Conservation (phyloP, 1,284 basidiomycete species). For the Apiotrichum mycotoxinovorans region DNA sequence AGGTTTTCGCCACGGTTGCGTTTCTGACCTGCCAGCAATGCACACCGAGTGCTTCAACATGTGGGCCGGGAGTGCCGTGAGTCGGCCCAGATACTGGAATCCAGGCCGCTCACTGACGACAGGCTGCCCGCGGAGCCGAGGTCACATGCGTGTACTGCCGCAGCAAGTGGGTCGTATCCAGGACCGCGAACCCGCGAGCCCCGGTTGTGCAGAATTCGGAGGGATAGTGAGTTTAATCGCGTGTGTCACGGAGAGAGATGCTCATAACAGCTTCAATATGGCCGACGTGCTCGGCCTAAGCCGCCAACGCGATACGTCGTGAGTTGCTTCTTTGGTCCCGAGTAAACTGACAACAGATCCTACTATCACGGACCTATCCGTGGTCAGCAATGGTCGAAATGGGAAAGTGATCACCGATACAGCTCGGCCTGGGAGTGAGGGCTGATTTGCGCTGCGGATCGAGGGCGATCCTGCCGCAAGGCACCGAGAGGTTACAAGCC, state of each 20-base stretch:
- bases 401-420: background rate
- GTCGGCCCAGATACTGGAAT: too few relatives aligned
- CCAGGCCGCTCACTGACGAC: conserved; percentile 6
- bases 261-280: conserved; percentile 32
- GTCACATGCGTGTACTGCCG: conserved; percentile 44
- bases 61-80: conserved; percentile 31
- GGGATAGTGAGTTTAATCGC: conserved; percentile 2
- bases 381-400: background rate
- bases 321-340: conserved; percentile 3
- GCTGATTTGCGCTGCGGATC: too few relatives aligned
- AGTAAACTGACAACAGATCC: conserved; percentile 3
- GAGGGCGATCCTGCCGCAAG: too few relatives aligned
- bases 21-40: conserved; percentile 23
- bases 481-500: too few relatives aligned
- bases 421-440: background rate
- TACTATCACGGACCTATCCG: conserved; percentile 6
- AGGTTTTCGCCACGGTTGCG: background rate
- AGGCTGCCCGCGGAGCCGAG: conserved; percentile 16
- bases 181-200: conserved; percentile 6
- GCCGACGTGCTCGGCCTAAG: conserved; percentile 32
- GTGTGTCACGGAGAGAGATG: background rate
- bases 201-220: background rate
- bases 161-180: conserved; percentile 17
- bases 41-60: conserved; percentile 36
- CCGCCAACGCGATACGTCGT: conserved; percentile 32